Conservation (phyloP, 208 protist genomes). For the Trypanosoma boissoni region DNA sequence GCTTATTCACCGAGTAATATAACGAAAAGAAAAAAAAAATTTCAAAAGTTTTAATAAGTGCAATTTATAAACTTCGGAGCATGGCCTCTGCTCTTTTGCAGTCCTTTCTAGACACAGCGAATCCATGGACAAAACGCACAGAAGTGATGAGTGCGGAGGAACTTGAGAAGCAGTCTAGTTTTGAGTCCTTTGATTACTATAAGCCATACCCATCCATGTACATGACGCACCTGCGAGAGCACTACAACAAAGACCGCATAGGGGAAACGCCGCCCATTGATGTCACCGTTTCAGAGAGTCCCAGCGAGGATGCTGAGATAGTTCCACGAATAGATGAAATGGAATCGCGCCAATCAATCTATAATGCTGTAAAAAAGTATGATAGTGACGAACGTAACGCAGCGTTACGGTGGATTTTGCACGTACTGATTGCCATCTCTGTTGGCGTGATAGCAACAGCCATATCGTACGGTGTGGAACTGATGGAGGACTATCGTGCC, state of each 20-base stretch:
- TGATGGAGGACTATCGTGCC: conserved; percentile 55
- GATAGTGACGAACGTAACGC: conserved; percentile 55
- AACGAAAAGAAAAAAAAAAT: too few relatives aligned
- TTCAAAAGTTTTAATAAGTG: too few relatives aligned
- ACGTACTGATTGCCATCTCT: conserved; percentile 80
- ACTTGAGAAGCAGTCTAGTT: conserved; percentile 57
- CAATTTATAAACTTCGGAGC: too few relatives aligned
- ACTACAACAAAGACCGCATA: conserved; percentile 4
- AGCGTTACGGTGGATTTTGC: conserved; percentile 73
- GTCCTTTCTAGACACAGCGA: conserved; percentile 55
- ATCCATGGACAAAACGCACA: conserved; percentile 49
- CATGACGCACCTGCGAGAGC: conserved; percentile 61
- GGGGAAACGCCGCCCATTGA: conserved; percentile 18
- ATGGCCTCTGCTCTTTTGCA: conserved; percentile 12
- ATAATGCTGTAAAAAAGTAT: conserved; percentile 27
- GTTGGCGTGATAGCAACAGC: conserved; percentile 72
- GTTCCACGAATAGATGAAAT: too few relatives aligned
- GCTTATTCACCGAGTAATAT: too few relatives aligned
- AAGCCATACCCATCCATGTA: conserved; percentile 83
- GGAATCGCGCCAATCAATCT: conserved; percentile 4
- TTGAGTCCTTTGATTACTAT: conserved; percentile 86
- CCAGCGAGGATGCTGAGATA: too few relatives aligned
- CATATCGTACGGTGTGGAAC: conserved; percentile 65
- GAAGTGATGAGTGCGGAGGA: conserved; percentile 43
- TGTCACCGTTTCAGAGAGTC: too few relatives aligned